These are phyloP conservation scores for Phoma sp. DNA, from an alignment of 2,329 filamentous ascomycete genomes.

Conservation along the genomic window DNA sequence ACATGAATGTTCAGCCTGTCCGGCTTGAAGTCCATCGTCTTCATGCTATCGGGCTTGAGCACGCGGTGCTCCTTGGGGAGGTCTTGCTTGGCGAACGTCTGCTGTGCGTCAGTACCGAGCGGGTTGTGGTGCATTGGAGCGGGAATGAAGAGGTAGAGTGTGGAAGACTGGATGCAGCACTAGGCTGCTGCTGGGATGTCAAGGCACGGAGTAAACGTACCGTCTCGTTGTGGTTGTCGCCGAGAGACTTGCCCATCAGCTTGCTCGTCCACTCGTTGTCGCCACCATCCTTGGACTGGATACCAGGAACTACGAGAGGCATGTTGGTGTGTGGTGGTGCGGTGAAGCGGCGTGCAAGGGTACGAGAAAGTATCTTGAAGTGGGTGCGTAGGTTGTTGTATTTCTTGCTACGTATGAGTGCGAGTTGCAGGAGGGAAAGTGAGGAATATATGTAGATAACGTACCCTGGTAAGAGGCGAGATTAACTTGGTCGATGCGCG, in stretches of 20 bases:
- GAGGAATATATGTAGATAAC: conserved; percentile 19
- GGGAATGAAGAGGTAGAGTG: neutral
- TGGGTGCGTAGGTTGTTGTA: neutral
- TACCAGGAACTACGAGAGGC: conserved; percentile 59
- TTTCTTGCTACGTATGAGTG: neutral
- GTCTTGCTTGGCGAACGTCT: conserved; percentile 60
- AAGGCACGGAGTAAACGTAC: conserved; percentile 36
- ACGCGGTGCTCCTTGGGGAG: conserved; percentile 57
- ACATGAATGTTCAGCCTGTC: conserved; percentile 59
- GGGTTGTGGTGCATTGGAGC: too few relatives aligned
- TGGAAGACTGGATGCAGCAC: too few relatives aligned
- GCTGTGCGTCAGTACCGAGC: neutral
- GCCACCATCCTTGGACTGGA: conserved; percentile 48
- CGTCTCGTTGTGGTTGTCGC: conserved; percentile 53
- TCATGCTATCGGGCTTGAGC: conserved; percentile 54
- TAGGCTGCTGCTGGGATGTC: too few relatives aligned
- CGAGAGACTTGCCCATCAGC: conserved; percentile 60
- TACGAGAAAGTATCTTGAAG: conserved; percentile 5
- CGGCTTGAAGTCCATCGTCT: conserved; percentile 56
- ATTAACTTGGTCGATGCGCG: conserved; percentile 24
- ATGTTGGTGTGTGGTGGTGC: conserved; percentile 40
- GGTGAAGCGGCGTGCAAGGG: neutral
- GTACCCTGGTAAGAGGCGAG: conserved; percentile 16
- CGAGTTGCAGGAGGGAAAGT: neutral
- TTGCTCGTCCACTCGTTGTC: conserved; percentile 55